phyloP scores from a whole-genome alignment of 306 rosid species.

The Quillaja saponaria region DNA sequence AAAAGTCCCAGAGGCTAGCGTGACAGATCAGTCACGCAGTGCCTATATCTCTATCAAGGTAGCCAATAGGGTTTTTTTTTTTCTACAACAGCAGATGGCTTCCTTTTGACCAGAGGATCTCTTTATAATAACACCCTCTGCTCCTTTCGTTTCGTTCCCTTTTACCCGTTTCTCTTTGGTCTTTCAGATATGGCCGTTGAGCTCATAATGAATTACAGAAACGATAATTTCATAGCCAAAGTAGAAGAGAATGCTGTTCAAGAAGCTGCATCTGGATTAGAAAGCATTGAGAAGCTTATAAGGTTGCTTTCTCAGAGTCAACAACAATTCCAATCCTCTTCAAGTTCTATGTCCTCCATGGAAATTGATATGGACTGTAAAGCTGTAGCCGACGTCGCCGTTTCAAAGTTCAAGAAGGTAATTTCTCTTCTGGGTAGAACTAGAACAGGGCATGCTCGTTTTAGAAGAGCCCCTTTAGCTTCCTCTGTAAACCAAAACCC shows the following conservation, averaged over 20 bases:
- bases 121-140: constrained; percentile 8
- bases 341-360: constrained; percentile 26
- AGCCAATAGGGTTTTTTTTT: constrained; percentile 23
- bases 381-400: constrained; percentile 74
- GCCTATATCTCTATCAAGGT: constrained; percentile 27
- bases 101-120: constrained; percentile 55
- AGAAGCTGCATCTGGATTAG: constrained; percentile 65
- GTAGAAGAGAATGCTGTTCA: constrained; percentile 55
- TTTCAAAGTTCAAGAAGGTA: constrained; percentile 75
- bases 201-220: constrained; percentile 43
- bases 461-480: constrained; percentile 67
- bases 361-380: constrained; percentile 58
- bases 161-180: not conserved
- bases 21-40: constrained; percentile 55
- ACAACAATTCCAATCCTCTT: constrained; percentile 11
- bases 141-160: not conserved
- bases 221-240: constrained; percentile 27
- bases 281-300: constrained; percentile 56
- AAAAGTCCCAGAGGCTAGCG: constrained; percentile 49
- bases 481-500: constrained; percentile 13
- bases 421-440: constrained; percentile 81
- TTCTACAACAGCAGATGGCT: constrained; percentile 8
- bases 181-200: constrained; percentile 70
- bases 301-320: constrained; percentile 35
- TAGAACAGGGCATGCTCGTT: constrained; percentile 88